Base-by-base conservation (phyloP, 352 stramenopile species). In the Blastocystis sp. region DNA sequence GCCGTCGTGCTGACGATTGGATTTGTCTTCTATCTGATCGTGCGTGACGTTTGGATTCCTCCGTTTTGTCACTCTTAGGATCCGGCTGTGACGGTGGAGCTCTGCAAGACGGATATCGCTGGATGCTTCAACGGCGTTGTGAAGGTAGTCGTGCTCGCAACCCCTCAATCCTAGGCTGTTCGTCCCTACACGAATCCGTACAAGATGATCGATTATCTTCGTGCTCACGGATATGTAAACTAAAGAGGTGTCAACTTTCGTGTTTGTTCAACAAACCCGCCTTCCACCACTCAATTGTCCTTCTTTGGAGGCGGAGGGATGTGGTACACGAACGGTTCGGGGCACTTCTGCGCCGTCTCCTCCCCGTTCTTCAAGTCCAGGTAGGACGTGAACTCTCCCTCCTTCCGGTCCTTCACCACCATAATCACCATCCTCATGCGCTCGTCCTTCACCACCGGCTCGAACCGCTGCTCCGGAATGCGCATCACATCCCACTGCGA, bases 241-340 rank as follows among this genome's bases (percentile, higher is more conserved):
- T 81, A 74, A 53, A 23, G 9, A 19, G 19, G 17, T 17, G 5
- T 14, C 48, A 17, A 56, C 14, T 14, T 14, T 40, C 52, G 21
- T 67, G 56, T 84, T 66, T 66, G 56, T 84, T 59, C 48, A 67
- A 69, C 74, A 84, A 84, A 84, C 74, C 56, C 53, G 45, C 2
- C 59, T 56, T 56, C 48, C 5, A 17, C 5, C 5, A 56, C 48
- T 56, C 5, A 56, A 34, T 34, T 34, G 5, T 56, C 45, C 59
- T 81, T 23, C 41, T 81, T 34, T 10, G 52, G 23, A 9, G 19
- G 3, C 52, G n/a, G n/a, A 23, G 52, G 45, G n/a, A 81, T 81
- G 52, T 81, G 71, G 21, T 81, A 81, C 21, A 61, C 38, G 38
- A 81, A 81, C 43, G 71, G 43, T 48, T 81, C 5, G 11, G 71